A percentile compares a stretch with the other conserved stretches of the same genome.
Conservation (phyloP, 768 basidiomycete species). For the Mycena indigotica region DNA sequence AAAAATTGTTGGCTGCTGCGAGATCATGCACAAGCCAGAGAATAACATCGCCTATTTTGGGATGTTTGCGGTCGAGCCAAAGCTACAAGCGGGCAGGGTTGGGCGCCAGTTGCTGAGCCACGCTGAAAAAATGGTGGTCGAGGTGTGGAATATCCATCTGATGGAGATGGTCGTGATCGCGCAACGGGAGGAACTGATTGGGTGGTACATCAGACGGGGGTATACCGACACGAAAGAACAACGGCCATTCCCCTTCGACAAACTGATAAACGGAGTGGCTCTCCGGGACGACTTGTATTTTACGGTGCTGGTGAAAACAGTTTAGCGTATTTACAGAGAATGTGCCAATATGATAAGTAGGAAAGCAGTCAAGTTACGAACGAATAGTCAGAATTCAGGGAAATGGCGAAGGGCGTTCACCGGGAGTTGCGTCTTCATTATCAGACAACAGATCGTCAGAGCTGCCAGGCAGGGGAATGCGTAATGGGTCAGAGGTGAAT, state of each 20-base stretch:
- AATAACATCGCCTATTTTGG: constrained; percentile 6
- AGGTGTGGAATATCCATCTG: neutral
- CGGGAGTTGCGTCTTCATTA: constrained; percentile 10
- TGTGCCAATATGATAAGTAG: neutral
- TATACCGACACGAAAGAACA: constrained; percentile 2
- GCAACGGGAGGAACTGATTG: constrained; percentile 1
- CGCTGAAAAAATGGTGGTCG: constrained; percentile 3
- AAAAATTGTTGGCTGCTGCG: constrained; percentile 11
- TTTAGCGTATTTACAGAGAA: constrained; percentile 4
- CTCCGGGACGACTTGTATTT: constrained; percentile 12
- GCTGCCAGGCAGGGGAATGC: constrained; percentile 17
- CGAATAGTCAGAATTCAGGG: neutral
- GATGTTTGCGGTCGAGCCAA: constrained; percentile 13
- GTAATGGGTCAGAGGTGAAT: constrained; percentile 7
- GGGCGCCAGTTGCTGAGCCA: constrained; percentile 8
- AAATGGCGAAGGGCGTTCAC: constrained; percentile 4
- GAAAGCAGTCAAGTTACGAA: neutral
- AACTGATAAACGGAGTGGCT: neutral
- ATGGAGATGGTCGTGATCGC: constrained; percentile 10
- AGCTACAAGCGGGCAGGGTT: constrained; percentile 6
- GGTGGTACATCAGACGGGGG: constrained; percentile 8
- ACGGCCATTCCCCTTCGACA: constrained; percentile 1
- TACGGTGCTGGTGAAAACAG: constrained; percentile 5
- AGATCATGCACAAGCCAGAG: neutral
- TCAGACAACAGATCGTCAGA: constrained; percentile 10